Percentiles rank a stretch among this genome's conserved stretches.
phyloP scores from a whole-genome alignment of 1,284 basidiomycete species.

The Pseudozyma pruni region DNA sequence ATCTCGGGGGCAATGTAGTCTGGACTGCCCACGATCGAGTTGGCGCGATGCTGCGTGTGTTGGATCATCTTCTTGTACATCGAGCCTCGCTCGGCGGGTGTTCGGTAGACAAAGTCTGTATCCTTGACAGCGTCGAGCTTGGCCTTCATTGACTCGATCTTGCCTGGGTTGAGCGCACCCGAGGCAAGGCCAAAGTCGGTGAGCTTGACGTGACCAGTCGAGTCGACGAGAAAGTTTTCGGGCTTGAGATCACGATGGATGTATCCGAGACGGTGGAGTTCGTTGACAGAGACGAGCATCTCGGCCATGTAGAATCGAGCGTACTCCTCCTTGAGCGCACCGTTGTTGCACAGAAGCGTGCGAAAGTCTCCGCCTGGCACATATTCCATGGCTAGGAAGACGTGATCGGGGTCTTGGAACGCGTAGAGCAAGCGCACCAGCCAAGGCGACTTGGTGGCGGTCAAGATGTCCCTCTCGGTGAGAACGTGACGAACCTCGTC shows the following conservation, averaged over 20 bases:
- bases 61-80: slow-evolving; percentile 92
- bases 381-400: slow-evolving; percentile 72
- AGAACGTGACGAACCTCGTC: slow-evolving; percentile 67
- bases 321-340: slow-evolving; percentile 70
- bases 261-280: slow-evolving; percentile 64
- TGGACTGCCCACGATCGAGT: slow-evolving; percentile 97
- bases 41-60: slow-evolving; percentile 87
- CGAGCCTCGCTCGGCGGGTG: slow-evolving; percentile 92
- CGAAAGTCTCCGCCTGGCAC: slow-evolving; percentile 67
- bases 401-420: slow-evolving; percentile 66
- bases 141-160: slow-evolving; percentile 92
- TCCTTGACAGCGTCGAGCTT: slow-evolving; percentile 99
- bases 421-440: slow-evolving; percentile 65
- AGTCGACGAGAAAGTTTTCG: slow-evolving; percentile 98
- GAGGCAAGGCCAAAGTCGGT: slow-evolving; percentile 99
- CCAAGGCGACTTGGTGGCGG: slow-evolving; percentile 66
- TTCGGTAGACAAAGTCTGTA: slow-evolving; percentile 86
- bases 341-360: slow-evolving; percentile 67
- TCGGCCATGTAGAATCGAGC: slow-evolving; percentile 67
- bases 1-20: slow-evolving; percentile 88
- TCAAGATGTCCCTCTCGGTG: slow-evolving; percentile 67
- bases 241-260: slow-evolving; percentile 94
- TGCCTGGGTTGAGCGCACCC: slow-evolving; percentile 91
- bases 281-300: slow-evolving; percentile 67
- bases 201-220: slow-evolving; percentile 94